phyloP scores from a whole-genome alignment of 1,284 basidiomycete species.

The Agroathelia rolfsii region DNA sequence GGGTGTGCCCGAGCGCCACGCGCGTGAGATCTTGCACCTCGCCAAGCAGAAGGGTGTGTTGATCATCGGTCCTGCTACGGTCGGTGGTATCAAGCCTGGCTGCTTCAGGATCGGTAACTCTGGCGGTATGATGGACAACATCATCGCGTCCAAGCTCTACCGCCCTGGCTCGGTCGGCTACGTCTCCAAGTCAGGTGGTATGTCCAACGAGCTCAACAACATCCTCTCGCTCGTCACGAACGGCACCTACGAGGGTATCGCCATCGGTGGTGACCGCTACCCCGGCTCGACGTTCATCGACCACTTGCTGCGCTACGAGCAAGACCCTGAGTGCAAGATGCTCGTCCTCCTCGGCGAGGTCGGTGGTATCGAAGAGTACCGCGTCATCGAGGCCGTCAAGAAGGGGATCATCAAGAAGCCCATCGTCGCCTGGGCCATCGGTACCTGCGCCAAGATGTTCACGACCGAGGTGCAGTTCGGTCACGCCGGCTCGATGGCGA shows the following conservation, averaged over 20 bases:
- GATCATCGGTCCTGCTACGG: constrained; percentile 97
- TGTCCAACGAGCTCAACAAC: constrained; percentile 99
- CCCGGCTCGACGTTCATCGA: constrained; percentile 99
- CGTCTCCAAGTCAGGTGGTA: constrained; percentile 99
- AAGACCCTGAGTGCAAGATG: constrained; percentile 97
- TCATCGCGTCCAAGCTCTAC: constrained; percentile 98
- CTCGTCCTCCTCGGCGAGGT: constrained; percentile 98
- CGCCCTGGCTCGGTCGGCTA: constrained; percentile 95
- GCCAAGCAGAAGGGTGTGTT: constrained; percentile 83
- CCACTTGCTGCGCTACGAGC: constrained; percentile 95
- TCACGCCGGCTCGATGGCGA: constrained; percentile 97
- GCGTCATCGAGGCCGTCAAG: constrained; percentile 97
- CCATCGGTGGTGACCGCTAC: constrained; percentile 99
- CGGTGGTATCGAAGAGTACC: constrained; percentile 98
- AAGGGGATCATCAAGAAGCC: constrained; percentile 92
- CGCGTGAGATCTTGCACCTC: constrained; percentile 89
- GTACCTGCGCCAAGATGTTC: constrained; percentile 99
- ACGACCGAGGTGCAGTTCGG: constrained; percentile 99
- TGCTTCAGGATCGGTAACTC: constrained; percentile 99
- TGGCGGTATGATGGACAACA: constrained; percentile 99
- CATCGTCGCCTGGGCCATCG: constrained; percentile 98
- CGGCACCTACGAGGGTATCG: constrained; percentile 99
- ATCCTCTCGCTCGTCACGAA: constrained; percentile 96
- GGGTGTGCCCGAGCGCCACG: constrained; percentile 97
- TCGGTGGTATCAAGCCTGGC: constrained; percentile 99